phyloP scores from a whole-genome alignment of 768 basidiomycete species.

The Tylopilus vinaceipallidus region DNA sequence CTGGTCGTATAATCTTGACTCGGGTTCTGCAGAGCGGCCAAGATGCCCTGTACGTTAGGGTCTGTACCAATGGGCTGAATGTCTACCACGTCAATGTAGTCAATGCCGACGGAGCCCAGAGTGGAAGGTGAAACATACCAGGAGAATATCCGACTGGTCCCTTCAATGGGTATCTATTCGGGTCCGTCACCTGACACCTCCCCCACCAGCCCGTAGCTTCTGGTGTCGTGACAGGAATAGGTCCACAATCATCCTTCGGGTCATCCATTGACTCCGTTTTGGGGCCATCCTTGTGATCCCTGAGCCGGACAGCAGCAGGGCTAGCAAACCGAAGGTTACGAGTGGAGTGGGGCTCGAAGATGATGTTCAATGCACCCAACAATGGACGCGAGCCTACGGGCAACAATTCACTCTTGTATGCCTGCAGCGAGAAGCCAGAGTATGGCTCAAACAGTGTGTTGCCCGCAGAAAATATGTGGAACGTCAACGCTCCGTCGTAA shows the following conservation, averaged over 20 bases:
- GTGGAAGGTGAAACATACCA: neutral
- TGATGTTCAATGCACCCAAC: slow-evolving; percentile 10
- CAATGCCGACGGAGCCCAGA: neutral
- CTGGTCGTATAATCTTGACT: neutral
- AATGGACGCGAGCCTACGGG: neutral
- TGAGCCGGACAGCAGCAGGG: slow-evolving; percentile 2
- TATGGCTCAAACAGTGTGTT: neutral
- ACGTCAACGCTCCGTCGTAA: slow-evolving; percentile 5
- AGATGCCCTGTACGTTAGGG: neutral
- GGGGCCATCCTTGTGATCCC: neutral
- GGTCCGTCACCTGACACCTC: neutral
- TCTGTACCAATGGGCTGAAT: slow-evolving; percentile 7
- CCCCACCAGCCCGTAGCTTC: slow-evolving; percentile 11
- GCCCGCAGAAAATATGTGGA: neutral
- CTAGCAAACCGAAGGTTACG: slow-evolving; percentile 12
- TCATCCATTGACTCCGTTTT: too few relatives aligned
- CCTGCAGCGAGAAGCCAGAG: slow-evolving; percentile 3
- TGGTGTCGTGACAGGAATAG: slow-evolving; percentile 5
- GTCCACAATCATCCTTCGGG: neutral
- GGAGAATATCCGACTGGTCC: neutral
- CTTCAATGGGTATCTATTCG: neutral
- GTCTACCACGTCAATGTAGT: neutral
- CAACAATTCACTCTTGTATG: neutral
- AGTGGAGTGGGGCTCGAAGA: slow-evolving; percentile 11
- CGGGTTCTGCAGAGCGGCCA: neutral